Conservation (phyloP, 148 eudicot genomes). For the Diospyros kaki region DNA sequence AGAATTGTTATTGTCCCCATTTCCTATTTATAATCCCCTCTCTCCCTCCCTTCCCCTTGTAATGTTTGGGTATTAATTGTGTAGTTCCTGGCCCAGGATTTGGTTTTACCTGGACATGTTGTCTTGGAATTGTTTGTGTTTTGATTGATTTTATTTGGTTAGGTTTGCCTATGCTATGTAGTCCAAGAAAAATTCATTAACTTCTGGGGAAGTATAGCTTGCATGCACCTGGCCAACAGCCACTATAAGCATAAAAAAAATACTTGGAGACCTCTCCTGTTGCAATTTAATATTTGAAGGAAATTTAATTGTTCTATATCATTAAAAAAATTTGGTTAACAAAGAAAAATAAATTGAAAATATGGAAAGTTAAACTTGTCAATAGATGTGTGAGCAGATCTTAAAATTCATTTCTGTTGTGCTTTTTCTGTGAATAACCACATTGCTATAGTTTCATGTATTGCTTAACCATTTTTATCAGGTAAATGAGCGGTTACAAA, state of each 20-base stretch:
- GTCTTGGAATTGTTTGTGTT: neutral
- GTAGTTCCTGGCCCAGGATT: neutral
- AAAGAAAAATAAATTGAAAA: too few relatives aligned
- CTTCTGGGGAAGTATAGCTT: neutral
- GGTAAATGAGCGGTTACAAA: too few relatives aligned
- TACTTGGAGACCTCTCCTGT: neutral
- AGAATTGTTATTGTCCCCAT: neutral
- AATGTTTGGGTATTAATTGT: neutral
- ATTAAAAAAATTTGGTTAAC: too few relatives aligned
- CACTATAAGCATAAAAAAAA: neutral
- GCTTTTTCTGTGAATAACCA: too few relatives aligned
- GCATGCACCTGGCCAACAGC: neutral
- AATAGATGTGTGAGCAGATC: too few relatives aligned
- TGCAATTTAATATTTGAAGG: neutral
- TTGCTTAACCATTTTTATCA: too few relatives aligned
- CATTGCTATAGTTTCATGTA: too few relatives aligned
- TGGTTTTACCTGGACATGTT: neutral
- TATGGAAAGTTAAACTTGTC: too few relatives aligned
- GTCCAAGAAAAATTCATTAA: neutral
- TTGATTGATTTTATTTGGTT: neutral
- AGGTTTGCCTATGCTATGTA: neutral
- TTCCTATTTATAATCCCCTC: neutral
- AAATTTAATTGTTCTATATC: too few relatives aligned
- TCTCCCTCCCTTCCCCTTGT: neutral
- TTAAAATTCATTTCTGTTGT: too few relatives aligned